These are phyloP conservation scores for Myrmaecium sp. DNA, from an alignment of 2,329 filamentous ascomycete species.

Conservation along the genomic window DNA sequence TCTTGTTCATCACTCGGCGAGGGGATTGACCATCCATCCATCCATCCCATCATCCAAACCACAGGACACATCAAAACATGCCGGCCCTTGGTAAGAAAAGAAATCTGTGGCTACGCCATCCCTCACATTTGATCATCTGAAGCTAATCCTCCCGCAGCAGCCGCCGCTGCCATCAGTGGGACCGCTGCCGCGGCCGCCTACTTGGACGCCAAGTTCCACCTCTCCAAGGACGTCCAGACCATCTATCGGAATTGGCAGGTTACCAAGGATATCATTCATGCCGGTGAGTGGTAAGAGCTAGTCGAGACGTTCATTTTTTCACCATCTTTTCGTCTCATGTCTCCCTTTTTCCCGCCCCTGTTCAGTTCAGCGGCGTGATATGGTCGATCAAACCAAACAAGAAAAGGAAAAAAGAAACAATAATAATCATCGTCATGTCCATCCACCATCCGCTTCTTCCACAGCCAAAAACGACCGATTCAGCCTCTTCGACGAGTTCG, in stretches of 20 bases:
- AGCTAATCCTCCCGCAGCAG: no score
- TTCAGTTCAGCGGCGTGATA: conserved; percentile 6
- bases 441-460: conserved; percentile 1
- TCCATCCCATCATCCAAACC: no score
- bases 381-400: conserved; percentile 2
- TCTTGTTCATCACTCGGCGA: no score
- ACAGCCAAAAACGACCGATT: conserved; percentile 23
- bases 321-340: no score
- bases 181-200: conserved; percentile 35
- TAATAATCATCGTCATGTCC: no score
- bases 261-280: conserved; percentile 3
- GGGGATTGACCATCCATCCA: no score
- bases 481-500: conserved; percentile 15
- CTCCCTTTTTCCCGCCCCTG: conserved; percentile 2
- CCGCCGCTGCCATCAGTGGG: conserved; percentile 17
- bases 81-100: no score
- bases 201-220: conserved; percentile 51
- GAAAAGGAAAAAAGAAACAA: conserved; percentile 1
- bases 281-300: conserved; percentile 1
- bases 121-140: no score
- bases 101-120: no score
- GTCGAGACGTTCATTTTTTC: conserved; percentile 4
- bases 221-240: conserved; percentile 41
- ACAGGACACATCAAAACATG: no score
- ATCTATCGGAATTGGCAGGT: conserved; percentile 32